A percentile compares a stretch with the other conserved stretches of the same genome.
These are phyloP conservation scores for Jacaranda copaia DNA, from an alignment of 257 asterid genomes.

Conservation along the genomic window DNA sequence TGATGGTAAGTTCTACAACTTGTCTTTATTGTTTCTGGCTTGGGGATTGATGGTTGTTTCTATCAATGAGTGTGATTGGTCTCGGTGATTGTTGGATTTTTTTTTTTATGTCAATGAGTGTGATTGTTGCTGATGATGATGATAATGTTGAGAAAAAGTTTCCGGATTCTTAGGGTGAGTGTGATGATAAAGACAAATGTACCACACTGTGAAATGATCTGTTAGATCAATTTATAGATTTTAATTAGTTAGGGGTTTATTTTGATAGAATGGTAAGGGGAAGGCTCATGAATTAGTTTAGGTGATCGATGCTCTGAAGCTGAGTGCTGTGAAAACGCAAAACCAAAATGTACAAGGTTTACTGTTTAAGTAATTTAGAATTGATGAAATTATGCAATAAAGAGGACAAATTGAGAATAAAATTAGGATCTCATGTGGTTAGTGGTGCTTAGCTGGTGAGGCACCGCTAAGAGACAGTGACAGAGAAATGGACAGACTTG, in stretches of 20 bases:
- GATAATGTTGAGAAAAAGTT: conserved; percentile 13
- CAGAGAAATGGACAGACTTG: conserved; percentile 19
- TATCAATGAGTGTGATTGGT: neutral
- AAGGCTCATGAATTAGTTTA: neutral
- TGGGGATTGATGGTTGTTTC: conserved; percentile 11
- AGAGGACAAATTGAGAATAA: conserved; percentile 14
- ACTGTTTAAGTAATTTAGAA: neutral
- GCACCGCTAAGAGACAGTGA: neutral
- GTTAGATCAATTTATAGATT: neutral
- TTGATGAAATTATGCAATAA: neutral
- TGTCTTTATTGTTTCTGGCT: neutral
- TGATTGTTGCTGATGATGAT: conserved; percentile 32
- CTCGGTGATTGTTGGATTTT: conserved; percentile 17
- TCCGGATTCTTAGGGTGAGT: conserved; percentile 1
- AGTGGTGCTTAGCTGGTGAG: neutral
- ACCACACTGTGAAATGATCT: conserved; percentile 20
- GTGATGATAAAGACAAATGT: conserved; percentile 21
- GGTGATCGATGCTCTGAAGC: neutral
- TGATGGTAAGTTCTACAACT: conserved; percentile 71
- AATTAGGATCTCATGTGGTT: neutral
- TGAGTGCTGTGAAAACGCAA: neutral
- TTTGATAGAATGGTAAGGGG: neutral
- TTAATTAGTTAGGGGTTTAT: neutral
- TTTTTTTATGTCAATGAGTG: neutral
- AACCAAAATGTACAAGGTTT: neutral